Evolutionary conservation across 306 rosid genomes (phyloP).

Genomic region (Corylus avellana): DNA sequence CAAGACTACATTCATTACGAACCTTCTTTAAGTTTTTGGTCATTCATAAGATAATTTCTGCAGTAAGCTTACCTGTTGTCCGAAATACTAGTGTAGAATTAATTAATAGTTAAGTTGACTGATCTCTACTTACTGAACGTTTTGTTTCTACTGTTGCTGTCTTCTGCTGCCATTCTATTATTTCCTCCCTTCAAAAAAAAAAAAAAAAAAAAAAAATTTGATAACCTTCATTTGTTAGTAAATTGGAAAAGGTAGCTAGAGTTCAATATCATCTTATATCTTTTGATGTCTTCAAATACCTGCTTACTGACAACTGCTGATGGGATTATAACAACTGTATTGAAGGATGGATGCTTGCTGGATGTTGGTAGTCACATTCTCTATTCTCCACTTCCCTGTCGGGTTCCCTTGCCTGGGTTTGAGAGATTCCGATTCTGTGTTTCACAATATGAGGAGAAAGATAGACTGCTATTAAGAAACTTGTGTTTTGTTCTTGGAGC

Average conservation of each 20-base stretch:
- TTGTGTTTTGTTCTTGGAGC: slow-evolving; percentile 91
- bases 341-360: slow-evolving; percentile 80
- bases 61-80: background rate
- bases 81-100: background rate
- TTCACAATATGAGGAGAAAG: slow-evolving; percentile 90
- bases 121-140: background rate
- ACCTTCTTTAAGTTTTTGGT: background rate
- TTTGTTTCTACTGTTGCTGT: background rate
- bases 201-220: background rate
- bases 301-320: slow-evolving; percentile 19
- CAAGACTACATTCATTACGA: background rate
- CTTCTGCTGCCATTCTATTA: background rate
- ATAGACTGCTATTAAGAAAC: slow-evolving; percentile 71
- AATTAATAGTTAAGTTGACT: background rate
- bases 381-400: slow-evolving; percentile 91
- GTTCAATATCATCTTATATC: slow-evolving; percentile 9
- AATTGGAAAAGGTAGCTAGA: background rate
- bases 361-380: slow-evolving; percentile 77
- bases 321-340: slow-evolving; percentile 28
- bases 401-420: slow-evolving; percentile 80
- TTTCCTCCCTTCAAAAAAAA: background rate
- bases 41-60: slow-evolving; percentile 4
- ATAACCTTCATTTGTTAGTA: background rate
- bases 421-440: slow-evolving; percentile 80
- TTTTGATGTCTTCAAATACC: slow-evolving; percentile 12